Evolutionary conservation across 441 rosid species (phyloP), one percentile per base, ranked within the genome.

Genomic region (Melastoma candidum): DNA sequence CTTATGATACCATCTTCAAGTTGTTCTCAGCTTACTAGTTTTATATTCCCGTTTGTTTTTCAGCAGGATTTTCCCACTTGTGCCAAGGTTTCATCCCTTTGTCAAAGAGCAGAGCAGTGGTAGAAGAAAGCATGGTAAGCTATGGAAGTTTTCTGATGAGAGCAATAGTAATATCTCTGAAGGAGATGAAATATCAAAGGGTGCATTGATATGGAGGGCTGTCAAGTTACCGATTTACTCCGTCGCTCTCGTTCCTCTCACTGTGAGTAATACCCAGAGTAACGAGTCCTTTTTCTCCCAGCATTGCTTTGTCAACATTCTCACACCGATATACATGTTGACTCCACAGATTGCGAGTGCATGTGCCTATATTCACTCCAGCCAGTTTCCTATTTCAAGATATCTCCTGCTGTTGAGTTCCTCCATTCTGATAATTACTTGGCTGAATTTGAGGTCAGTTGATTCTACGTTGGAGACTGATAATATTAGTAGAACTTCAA

Each of bases 211-310:
- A 73, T 87, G 95, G 96, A 84, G 95, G 61, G 95, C 97, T 61
- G 55, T 85, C 57, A 90, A 90, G 67, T 68, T 87, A 64, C 92
- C 92, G 7, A 79, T 84, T 60, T 90, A 84, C 69, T 83, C 87
- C 26, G 97, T 90, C 27, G 97, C 95, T 61, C 74, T 90, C 61
- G 58, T 90, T 78, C 97, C 97, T 71, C 85, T 90, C 27, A 82
- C 92, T 0, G 97, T 86, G 68, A 79, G 87, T 68, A 61, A 17
- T 17, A 29, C 39, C 47, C 51, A 26, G n/a, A 44, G 13, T 29
- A 6, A 25, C 53, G 26, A 9, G 26, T 11, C 2, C 6, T 9
- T 32, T 11, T 3, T 49, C 3, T 0, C 13, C 26, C 4, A 3
- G 17, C 48, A 1, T 46, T 12, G 17, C 22, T 46, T 22, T 12